phyloP scores from a whole-genome alignment of 225 moss, liverwort and hornwort species.

The Climacium dendroides region DNA sequence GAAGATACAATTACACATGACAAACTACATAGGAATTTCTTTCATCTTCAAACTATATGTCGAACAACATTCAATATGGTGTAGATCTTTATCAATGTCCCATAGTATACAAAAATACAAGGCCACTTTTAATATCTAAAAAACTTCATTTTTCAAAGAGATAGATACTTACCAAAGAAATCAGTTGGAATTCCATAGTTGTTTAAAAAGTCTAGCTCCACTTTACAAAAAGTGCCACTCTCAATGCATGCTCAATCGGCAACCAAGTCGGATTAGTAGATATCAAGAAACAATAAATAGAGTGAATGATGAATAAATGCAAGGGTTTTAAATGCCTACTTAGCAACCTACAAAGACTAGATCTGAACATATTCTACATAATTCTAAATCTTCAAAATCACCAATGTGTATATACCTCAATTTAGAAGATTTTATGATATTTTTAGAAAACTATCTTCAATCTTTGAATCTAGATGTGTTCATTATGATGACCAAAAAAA shows the following conservation, averaged over 20 bases:
- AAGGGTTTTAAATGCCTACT: background rate
- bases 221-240: background rate
- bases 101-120: background rate
- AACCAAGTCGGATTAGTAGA: rapidly evolving
- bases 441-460: background rate
- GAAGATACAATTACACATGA: rapidly evolving
- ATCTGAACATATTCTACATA: rapidly evolving
- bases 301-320: background rate
- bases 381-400: background rate
- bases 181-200: background rate
- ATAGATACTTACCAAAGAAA: background rate
- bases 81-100: background rate
- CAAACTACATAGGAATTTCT: rapidly evolving
- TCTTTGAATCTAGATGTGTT: background rate
- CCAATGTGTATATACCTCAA: background rate
- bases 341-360: background rate
- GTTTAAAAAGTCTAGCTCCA: background rate
- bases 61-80: background rate
- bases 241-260: rapidly evolving
- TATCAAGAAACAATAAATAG: background rate
- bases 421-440: background rate
- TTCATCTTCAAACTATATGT: rapidly evolving
- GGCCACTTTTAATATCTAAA: rapidly evolving
- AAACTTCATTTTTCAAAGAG: background rate
- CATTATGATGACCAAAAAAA: background rate